Evolutionary conservation across 164 flowering plant genomes (phyloP).

Genomic region (Sextonia rubra): DNA sequence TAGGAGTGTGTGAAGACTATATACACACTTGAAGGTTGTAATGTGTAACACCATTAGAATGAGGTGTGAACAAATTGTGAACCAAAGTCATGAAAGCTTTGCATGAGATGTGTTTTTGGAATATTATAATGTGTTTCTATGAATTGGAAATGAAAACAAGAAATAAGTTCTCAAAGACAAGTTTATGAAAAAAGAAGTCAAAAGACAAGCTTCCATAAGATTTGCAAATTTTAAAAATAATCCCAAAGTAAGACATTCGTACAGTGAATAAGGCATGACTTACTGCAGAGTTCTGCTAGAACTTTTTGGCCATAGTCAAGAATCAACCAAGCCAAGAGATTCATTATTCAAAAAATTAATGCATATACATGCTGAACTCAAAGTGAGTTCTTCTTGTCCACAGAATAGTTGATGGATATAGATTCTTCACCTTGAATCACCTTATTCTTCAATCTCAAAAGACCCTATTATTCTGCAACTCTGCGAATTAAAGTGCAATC

Average conservation of each 20-base stretch:
- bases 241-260: not conserved
- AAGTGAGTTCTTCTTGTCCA: constrained; percentile 42
- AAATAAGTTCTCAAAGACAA: too few species aligned
- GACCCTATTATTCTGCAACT: constrained; percentile 7
- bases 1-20: too few species aligned
- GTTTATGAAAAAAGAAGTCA: too few species aligned
- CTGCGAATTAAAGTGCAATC: not conserved
- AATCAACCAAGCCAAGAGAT: constrained; percentile 68
- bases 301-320: constrained; percentile 71
- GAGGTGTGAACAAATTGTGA: too few species aligned
- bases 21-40: too few species aligned
- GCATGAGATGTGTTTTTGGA: too few species aligned
- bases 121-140: too few species aligned
- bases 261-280: constrained; percentile 17
- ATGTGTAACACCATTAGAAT: too few species aligned
- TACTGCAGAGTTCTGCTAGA: constrained; percentile 47
- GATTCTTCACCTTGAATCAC: constrained; percentile 17
- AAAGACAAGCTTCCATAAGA: too few species aligned
- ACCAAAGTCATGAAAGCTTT: too few species aligned
- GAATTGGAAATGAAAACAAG: too few species aligned
- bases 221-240: not conserved
- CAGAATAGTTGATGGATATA: constrained; percentile 16
- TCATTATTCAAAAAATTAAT: constrained; percentile 51
- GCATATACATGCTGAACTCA: constrained; percentile 65
- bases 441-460: not conserved